phyloP scores from a whole-genome alignment of 805 yeast genomes.

The Ogataea methylovora region DNA sequence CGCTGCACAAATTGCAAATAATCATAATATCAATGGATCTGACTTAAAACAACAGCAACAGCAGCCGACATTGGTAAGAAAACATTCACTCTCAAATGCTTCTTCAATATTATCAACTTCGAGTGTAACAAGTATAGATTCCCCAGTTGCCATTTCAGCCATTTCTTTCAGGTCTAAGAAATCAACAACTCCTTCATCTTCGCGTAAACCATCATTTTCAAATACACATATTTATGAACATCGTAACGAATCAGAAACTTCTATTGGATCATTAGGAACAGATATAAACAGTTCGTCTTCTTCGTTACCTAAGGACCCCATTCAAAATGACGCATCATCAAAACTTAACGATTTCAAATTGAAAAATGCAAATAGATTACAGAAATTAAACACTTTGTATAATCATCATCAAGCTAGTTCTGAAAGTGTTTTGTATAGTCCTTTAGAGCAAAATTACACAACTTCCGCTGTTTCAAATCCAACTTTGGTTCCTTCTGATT shows the following conservation, averaged over 20 bases:
- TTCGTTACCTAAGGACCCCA: neutral
- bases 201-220: neutral
- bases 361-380: slow-evolving; percentile 21
- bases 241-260: slow-evolving; percentile 4
- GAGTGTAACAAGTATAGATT: neutral
- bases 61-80: too few species aligned
- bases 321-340: slow-evolving; percentile 16
- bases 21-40: too few species aligned
- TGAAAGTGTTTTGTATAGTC: too few species aligned
- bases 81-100: slow-evolving; percentile 2
- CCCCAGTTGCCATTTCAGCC: neutral
- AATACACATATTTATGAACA: neutral
- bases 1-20: too few species aligned
- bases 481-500: too few species aligned
- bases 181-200: neutral
- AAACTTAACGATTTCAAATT: slow-evolving; percentile 20
- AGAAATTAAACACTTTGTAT: slow-evolving; percentile 14
- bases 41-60: too few species aligned
- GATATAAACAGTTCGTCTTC: neutral
- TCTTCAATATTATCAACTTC: neutral
- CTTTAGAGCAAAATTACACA: too few species aligned
- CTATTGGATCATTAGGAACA: neutral
- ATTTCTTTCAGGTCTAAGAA: neutral
- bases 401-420: neutral
- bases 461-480: too few species aligned